phyloP scores from a whole-genome alignment of 768 basidiomycete species.

The Pleurotus tuber-regium region DNA sequence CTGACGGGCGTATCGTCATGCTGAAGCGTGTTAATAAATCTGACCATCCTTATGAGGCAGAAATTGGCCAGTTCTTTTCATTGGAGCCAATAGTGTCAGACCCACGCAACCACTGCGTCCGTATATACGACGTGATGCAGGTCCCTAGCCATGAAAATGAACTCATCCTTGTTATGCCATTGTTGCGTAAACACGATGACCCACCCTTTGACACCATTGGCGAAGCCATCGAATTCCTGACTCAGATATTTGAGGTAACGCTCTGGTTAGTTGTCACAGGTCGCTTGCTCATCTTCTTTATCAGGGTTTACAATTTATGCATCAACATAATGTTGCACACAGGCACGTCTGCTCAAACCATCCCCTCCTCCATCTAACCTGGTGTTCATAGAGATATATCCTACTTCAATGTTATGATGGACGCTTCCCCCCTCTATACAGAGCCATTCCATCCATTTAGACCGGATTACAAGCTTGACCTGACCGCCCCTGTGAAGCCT shows the following conservation, averaged over 20 bases:
- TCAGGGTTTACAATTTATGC: constrained; percentile 23
- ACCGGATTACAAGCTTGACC: constrained; percentile 18
- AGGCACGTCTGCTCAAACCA: constrained; percentile 14
- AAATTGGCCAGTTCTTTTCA: constrained; percentile 26
- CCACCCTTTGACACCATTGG: constrained; percentile 28
- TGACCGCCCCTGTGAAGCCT: constrained; percentile 16
- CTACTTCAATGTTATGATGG: constrained; percentile 31
- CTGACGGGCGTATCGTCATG: constrained; percentile 21
- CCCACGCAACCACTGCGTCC: constrained; percentile 34
- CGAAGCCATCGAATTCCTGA: constrained; percentile 27
- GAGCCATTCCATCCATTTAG: constrained; percentile 23
- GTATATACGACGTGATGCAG: constrained; percentile 22
- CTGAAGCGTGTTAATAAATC: constrained; percentile 23
- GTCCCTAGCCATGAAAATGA: constrained; percentile 17
- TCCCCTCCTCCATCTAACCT: neutral
- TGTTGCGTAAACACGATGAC: constrained; percentile 18
- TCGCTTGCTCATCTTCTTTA: neutral
- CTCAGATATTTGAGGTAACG: constrained; percentile 26
- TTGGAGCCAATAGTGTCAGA: constrained; percentile 12
- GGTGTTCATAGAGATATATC: neutral
- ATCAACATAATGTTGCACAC: constrained; percentile 20
- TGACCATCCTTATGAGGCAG: constrained; percentile 24
- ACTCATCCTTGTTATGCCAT: constrained; percentile 29
- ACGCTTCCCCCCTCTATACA: constrained; percentile 24
- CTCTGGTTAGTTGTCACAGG: neutral